phyloP scores from a whole-genome alignment of 345 rosid species.

The Barbarea vulgaris region DNA sequence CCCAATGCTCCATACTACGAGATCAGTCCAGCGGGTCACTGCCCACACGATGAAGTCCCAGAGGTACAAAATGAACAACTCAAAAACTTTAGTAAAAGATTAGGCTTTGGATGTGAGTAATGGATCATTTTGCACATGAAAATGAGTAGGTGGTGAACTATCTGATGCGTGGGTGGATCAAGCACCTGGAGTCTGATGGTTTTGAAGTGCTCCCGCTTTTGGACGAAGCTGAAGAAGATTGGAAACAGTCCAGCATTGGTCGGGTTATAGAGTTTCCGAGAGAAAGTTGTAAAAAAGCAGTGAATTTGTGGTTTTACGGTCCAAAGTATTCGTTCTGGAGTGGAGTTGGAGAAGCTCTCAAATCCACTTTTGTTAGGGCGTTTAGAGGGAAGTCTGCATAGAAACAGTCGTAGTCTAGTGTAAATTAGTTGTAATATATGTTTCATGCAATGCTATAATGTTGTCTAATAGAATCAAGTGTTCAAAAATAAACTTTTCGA shows the following conservation, averaged over 20 bases:
- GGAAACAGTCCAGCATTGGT: conserved; percentile 40
- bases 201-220: conserved; percentile 59
- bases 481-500: background rate
- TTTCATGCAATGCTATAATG: background rate
- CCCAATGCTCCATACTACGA: conserved; percentile 86
- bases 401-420: conserved; percentile 6
- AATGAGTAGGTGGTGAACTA: conserved; percentile 73
- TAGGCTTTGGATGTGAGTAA: background rate
- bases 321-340: conserved; percentile 59
- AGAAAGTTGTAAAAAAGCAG: conserved; percentile 60
- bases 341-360: conserved; percentile 43
- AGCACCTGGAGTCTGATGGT: conserved; percentile 69
- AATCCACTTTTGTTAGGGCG: conserved; percentile 13
- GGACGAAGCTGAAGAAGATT: conserved; percentile 47
- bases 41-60: conserved; percentile 99
- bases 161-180: conserved; percentile 84
- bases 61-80: conserved; percentile 57
- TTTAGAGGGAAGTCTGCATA: conserved; percentile 25
- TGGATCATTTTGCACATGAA: conserved; percentile 21
- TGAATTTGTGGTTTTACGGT: conserved; percentile 53
- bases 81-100: background rate
- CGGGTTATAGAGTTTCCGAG: conserved; percentile 70
- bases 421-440: conserved; percentile 35
- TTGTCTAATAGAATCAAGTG: conserved; percentile 3
- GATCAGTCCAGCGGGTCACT: conserved; percentile 98